Evolutionary conservation across 1,284 basidiomycete genomes (phyloP).

Genomic region (Marasmius fiardii): DNA sequence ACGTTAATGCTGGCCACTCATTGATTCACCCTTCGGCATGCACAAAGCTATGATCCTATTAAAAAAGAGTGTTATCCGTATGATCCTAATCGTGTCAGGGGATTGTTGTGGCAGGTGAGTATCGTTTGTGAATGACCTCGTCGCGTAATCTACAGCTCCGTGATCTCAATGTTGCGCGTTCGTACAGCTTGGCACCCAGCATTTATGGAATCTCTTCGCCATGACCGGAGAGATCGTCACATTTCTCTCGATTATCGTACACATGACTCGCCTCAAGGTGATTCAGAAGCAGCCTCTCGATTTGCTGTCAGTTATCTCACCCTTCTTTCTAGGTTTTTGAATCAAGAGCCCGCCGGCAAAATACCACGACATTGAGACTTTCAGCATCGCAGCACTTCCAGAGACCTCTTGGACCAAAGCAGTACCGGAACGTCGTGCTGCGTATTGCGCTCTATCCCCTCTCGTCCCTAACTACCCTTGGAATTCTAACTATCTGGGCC

Average conservation of each 20-base stretch:
- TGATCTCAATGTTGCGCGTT: not conserved
- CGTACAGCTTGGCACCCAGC: not conserved
- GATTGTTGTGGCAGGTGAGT: not conserved
- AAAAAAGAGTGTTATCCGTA: not conserved
- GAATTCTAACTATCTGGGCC: not conserved
- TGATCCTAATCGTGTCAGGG: not conserved
- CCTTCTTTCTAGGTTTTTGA: not conserved
- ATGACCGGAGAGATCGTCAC: not conserved
- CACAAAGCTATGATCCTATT: not conserved
- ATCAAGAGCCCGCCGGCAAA: not conserved
- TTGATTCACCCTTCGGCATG: not conserved
- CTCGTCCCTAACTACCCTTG: not conserved
- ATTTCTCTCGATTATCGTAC: not conserved
- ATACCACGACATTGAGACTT: not conserved
- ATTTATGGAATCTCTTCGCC: not conserved
- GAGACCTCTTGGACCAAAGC: not conserved
- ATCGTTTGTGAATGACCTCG: not conserved
- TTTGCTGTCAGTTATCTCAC: not conserved
- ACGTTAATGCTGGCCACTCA: not conserved
- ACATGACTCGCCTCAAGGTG: not conserved
- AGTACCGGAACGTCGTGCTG: not conserved
- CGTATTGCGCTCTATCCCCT: not conserved
- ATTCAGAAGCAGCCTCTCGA: too few species aligned
- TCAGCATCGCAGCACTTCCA: not conserved
- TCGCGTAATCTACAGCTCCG: not conserved